Conservation (phyloP, 768 basidiomycete genomes). For the Auriscalpium vulgare region DNA sequence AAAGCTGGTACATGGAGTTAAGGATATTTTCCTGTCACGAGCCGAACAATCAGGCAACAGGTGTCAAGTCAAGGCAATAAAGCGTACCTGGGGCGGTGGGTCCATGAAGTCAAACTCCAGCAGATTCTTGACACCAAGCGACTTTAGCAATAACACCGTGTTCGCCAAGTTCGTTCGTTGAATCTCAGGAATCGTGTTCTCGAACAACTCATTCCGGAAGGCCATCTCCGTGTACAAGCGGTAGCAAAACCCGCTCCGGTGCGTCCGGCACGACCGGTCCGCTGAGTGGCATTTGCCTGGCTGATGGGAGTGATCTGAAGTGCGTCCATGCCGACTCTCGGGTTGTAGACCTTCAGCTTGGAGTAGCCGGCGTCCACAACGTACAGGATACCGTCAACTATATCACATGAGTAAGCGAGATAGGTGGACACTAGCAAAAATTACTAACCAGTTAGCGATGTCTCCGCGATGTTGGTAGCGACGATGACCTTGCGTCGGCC, state of each 20-base stretch:
- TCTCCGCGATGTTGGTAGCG: constrained; percentile 98
- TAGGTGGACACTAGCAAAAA: not conserved
- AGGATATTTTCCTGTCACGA: constrained; percentile 78
- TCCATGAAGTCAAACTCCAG: constrained; percentile 99
- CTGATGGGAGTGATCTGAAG: constrained; percentile 98
- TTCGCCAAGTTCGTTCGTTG: constrained; percentile 97
- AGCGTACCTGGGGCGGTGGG: constrained; percentile 89
- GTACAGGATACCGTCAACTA: constrained; percentile 95
- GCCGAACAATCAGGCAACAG: not conserved
- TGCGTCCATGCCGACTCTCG: constrained; percentile 98
- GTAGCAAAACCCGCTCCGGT: constrained; percentile 94
- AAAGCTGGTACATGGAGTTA: constrained; percentile 99
- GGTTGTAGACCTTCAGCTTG: constrained; percentile 98
- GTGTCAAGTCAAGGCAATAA: not conserved
- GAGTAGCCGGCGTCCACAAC: constrained; percentile 97
- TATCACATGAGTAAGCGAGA: constrained; percentile 10
- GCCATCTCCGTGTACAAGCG: constrained; percentile 97
- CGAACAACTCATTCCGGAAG: constrained; percentile 90
- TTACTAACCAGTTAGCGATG: constrained; percentile 76
- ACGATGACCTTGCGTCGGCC: constrained; percentile 96
- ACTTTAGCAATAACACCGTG: constrained; percentile 90
- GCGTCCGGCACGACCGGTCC: constrained; percentile 92
- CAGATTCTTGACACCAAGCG: constrained; percentile 92
- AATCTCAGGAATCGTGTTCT: constrained; percentile 96
- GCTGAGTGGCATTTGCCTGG: constrained; percentile 95